These are phyloP conservation scores for Synchytrium microbalum DNA, from an alignment of 371 early-diverging fungal species.

Conservation along the genomic window DNA sequence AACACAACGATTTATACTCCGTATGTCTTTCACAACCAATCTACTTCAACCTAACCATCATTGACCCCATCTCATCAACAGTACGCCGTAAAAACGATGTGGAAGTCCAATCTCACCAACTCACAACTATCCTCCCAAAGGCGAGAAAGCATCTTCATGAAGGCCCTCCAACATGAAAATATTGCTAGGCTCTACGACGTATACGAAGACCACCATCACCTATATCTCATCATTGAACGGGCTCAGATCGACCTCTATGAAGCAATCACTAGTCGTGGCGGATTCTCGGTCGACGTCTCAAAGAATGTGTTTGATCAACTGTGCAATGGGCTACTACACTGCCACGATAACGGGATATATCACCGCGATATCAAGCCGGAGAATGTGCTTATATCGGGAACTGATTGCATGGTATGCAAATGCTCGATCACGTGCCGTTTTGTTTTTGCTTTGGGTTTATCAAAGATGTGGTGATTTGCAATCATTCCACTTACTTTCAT, in stretches of 20 bases:
- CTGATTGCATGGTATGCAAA: background rate
- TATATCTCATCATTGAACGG: constrained; percentile 68
- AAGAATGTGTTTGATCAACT: constrained; percentile 71
- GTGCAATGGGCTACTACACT: constrained; percentile 66
- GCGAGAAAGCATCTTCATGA: constrained; percentile 68
- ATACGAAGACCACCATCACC: constrained; percentile 54
- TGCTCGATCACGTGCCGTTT: background rate
- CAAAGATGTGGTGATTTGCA: background rate
- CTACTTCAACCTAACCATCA: background rate
- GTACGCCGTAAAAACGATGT: constrained; percentile 63
- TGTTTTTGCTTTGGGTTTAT: no score
- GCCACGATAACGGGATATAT: constrained; percentile 69
- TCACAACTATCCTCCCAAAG: constrained; percentile 54
- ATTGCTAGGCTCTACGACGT: constrained; percentile 68
- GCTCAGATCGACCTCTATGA: constrained; percentile 64
- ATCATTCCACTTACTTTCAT: constrained; percentile 1
- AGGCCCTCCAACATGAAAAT: constrained; percentile 49
- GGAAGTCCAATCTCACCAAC: constrained; percentile 45
- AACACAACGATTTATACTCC: no score
- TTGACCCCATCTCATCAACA: background rate
- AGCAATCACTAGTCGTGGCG: constrained; percentile 49
- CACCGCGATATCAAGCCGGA: constrained; percentile 91
- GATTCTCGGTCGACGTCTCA: constrained; percentile 50
- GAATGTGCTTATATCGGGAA: constrained; percentile 63
- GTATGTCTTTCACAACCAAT: background rate